Percentiles rank a stretch among this genome's conserved stretches.
These are phyloP conservation scores for Candida succiphila DNA, from an alignment of 805 yeast species.

Conservation along the genomic window DNA sequence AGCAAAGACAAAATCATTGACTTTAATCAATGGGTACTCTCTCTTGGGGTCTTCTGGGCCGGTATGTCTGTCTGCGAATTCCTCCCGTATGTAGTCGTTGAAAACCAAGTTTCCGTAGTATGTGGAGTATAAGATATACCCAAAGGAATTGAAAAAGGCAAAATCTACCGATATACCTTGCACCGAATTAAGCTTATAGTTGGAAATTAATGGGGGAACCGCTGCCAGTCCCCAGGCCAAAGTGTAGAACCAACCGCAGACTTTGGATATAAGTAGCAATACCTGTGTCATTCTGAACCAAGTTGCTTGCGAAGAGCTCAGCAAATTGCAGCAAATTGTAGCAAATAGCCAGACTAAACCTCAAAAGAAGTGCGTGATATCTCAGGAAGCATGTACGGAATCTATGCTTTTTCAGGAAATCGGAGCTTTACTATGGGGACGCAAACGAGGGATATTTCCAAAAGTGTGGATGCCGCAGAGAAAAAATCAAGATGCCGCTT, in stretches of 20 bases:
- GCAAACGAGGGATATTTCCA: too few relatives aligned
- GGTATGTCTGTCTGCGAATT: conserved; percentile 16
- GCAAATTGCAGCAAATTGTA: too few relatives aligned
- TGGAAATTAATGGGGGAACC: conserved; percentile 23
- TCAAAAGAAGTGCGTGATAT: too few relatives aligned
- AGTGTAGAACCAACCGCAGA: conserved; percentile 22
- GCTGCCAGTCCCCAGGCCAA: conserved; percentile 20
- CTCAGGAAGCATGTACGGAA: too few relatives aligned
- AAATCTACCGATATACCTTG: conserved; percentile 26
- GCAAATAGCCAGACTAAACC: too few relatives aligned
- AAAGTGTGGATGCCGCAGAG: too few relatives aligned
- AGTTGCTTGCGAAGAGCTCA: too few relatives aligned
- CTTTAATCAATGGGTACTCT: conserved; percentile 17
- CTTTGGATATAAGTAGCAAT: conserved; percentile 7
- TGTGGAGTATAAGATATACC: conserved; percentile 20
- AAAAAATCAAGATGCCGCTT: too few relatives aligned
- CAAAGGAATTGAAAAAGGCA: conserved; percentile 22
- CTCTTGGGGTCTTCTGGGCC: conserved; percentile 5
- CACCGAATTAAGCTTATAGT: conserved; percentile 19
- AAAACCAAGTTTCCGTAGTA: conserved; percentile 17
- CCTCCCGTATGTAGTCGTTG: conserved; percentile 15
- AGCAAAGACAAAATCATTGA: conserved; percentile 23
- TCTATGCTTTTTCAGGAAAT: too few relatives aligned
- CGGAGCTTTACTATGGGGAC: too few relatives aligned
- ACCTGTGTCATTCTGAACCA: too few relatives aligned